phyloP scores from a whole-genome alignment of 768 basidiomycete genomes.

The Suillus subaureus region DNA sequence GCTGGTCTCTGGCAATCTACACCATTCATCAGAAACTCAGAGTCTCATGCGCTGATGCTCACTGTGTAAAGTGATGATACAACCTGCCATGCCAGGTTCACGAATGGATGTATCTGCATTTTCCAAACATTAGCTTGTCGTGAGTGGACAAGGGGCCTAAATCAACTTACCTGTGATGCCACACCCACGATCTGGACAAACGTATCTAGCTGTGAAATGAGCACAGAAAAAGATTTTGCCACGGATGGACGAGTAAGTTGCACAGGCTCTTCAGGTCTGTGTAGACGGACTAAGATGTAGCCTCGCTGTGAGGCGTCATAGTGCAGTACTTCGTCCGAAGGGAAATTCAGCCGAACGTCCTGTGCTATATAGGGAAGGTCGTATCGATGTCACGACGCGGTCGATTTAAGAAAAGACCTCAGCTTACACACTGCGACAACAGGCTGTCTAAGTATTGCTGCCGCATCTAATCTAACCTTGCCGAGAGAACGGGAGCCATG shows the following conservation, averaged over 20 bases:
- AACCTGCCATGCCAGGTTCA: slow-evolving; percentile 30
- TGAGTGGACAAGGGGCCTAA: background rate
- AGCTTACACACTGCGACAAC: background rate
- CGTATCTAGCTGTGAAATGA: slow-evolving; percentile 26
- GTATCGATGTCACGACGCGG: background rate
- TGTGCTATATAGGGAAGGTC: background rate
- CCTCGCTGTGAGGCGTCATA: background rate
- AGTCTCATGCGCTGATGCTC: background rate
- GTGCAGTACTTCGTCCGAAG: background rate
- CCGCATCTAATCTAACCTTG: background rate
- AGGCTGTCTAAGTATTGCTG: background rate
- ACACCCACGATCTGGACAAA: slow-evolving; percentile 28
- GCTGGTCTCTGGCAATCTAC: slow-evolving; percentile 32
- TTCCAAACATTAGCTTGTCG: background rate
- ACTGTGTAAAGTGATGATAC: slow-evolving; percentile 32
- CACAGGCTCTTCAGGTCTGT: slow-evolving; percentile 11
- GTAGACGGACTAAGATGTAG: slow-evolving; percentile 23
- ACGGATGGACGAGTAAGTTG: slow-evolving; percentile 9
- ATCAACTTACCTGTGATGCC: slow-evolving; percentile 21
- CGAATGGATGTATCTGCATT: slow-evolving; percentile 28
- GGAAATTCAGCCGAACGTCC: background rate
- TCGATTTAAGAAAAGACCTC: background rate
- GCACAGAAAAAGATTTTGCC: slow-evolving; percentile 21
- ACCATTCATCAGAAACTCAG: slow-evolving; percentile 11
- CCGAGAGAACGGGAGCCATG: slow-evolving; percentile 2